Evolutionary conservation across 345 rosid genomes (phyloP), one percentile per base, ranked within the genome.

Genomic region (Gossypium rotundifolium): DNA sequence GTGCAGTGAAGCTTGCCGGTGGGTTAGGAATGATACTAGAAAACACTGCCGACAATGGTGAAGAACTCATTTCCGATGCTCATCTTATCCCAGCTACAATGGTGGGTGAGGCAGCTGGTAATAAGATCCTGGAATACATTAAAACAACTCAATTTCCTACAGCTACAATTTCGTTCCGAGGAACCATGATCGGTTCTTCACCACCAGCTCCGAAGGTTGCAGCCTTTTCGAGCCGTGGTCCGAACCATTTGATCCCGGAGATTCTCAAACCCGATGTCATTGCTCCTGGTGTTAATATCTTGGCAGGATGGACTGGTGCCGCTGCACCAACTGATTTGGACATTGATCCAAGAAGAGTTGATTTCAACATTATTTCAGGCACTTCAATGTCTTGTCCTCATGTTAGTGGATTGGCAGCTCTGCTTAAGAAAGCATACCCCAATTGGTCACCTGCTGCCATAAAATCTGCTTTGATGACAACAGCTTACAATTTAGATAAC

Each of bases 321-420:
- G 83, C 72, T 6, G 87, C 84, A 10, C 93, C 93, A 2, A 86
- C 96, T 1, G 87, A 81, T 71, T 74, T 90, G 23, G 85, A 83
- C 11, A 87, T 83, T 11, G 97, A 92, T 66, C 85, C 82, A 5
- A 88, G 97, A 79, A 82, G 90, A 44, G 95, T 85, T 8, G 45
- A 77, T 66, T 90, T 89, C 84, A 93, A 93, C 48, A 91, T 93
- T 3, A 86, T 88, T 67, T 90, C 96, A 7, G 98, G 98, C 7
- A 93, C 98, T 9, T 93, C 96, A 2, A 93, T 93, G 98, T 88
- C 98, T 1, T 91, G 98, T 75, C 97, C 97, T 17, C 98, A 93
- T 77, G 91, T 85, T 9, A 91, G 94, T 42, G 98, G 98, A 60
- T 78, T 91, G 63, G 93, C 91, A 9, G 98, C 98, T 1, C 80